Evolutionary conservation across 129 eudicot genomes (phyloP), one percentile per base, ranked within the genome.

Genomic region (Glebionis coronaria): DNA sequence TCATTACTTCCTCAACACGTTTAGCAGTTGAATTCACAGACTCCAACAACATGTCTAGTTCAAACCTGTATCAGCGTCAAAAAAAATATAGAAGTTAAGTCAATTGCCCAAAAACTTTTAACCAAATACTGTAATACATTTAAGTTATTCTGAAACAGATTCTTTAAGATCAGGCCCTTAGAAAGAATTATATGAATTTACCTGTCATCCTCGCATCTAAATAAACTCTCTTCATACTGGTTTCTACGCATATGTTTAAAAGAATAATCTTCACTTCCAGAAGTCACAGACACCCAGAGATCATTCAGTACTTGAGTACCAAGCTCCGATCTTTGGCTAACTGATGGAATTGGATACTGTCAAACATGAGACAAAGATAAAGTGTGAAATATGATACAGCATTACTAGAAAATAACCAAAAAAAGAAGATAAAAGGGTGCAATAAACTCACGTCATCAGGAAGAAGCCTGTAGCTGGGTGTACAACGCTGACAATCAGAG

Each of bases 161-260:
- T 53, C 12, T 59, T 45, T 72, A 35, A 14, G 53, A 23, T 63
- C 15, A 31, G 19, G 6, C 45, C 11, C 16, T 52, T 61, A 2
- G 51, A 65, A 3, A 40, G 1, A 53, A 25, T 12, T 5, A 64
- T 18, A 63, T 25, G 7, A 15, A 63, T 45, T 50, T 82, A 94
- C 99, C 97, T 90, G 70, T 94, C 99, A 80, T 94, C 99, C 81
- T 94, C 99, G 67, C 99, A 94, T 83, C 95, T 87, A 69, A 94
- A 94, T 51, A 94, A 79, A 74, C 97, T 94, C 76, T 94, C 99
- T 76, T 94, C 99, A 76, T 84, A 94, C 70, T 94, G 99, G 75
- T 94, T 94, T 87, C 97, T 81, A 60, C 99, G 93, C 99, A 94
- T 94, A 78, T 94, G 99, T 65, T 87, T 94, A 64, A 94, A 94